These are phyloP conservation scores for Cercospora janseana DNA, from an alignment of 2,329 filamentous ascomycete genomes.

Conservation along the genomic window DNA sequence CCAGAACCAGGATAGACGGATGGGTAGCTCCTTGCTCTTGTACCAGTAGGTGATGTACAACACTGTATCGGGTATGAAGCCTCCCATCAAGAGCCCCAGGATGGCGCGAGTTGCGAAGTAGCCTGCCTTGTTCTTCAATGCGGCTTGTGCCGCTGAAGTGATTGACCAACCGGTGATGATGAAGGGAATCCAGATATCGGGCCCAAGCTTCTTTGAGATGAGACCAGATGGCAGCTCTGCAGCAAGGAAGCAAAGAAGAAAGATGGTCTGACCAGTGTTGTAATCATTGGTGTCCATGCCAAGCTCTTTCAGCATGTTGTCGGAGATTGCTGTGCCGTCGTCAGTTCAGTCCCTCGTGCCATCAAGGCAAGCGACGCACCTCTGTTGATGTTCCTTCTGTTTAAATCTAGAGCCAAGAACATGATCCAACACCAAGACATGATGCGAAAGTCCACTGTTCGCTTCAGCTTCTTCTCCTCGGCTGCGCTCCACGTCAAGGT, in stretches of 20 bases:
- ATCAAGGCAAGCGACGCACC: neutral
- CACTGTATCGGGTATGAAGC: conserved; percentile 53
- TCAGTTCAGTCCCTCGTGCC: conserved; percentile 49
- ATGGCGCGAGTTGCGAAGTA: conserved; percentile 42
- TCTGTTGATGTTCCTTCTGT: conserved; percentile 33
- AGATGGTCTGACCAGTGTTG: conserved; percentile 34
- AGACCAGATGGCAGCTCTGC: conserved; percentile 49
- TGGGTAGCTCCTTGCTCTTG: conserved; percentile 42
- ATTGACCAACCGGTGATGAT: conserved; percentile 46
- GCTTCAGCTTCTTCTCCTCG: conserved; percentile 43
- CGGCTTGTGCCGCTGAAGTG: conserved; percentile 37
- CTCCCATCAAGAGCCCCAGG: conserved; percentile 42
- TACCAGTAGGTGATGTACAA: conserved; percentile 30
- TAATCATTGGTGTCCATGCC: conserved; percentile 35
- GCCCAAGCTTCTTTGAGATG: conserved; percentile 48
- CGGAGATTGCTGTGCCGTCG: conserved; percentile 24
- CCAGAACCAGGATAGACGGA: conserved; percentile 47
- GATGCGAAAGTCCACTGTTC: conserved; percentile 29
- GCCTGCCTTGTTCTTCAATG: conserved; percentile 33
- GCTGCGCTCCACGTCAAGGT: conserved; percentile 45
- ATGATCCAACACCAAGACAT: conserved; percentile 33
- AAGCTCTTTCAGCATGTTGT: conserved; percentile 31
- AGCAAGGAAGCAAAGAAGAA: conserved; percentile 31
- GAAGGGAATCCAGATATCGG: conserved; percentile 47
- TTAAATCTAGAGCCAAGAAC: conserved; percentile 32